Conservation (phyloP, 768 basidiomycete genomes). For the Termitomyces sp. region DNA sequence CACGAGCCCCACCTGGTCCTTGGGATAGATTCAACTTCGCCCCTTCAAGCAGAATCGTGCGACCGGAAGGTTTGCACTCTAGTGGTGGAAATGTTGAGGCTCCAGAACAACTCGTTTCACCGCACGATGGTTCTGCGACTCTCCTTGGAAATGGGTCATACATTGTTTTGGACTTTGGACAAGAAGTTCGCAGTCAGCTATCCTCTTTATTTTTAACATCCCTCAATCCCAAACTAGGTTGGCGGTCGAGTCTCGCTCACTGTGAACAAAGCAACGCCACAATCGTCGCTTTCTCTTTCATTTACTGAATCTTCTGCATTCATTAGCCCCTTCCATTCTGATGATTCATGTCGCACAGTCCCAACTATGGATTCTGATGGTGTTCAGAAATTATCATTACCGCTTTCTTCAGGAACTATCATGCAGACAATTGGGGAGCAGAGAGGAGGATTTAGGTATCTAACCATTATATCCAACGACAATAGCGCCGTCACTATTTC, state of each 20-base stretch:
- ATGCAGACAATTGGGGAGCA: slow-evolving; percentile 31
- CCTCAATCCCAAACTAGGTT: slow-evolving; percentile 16
- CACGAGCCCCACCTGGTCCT: slow-evolving; percentile 31
- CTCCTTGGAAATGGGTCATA: slow-evolving; percentile 25
- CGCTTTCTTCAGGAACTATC: slow-evolving; percentile 21
- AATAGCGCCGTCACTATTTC: slow-evolving; percentile 31
- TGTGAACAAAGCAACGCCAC: slow-evolving; percentile 18
- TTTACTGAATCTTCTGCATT: slow-evolving; percentile 47
- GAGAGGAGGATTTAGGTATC: slow-evolving; percentile 43
- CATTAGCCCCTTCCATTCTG: slow-evolving; percentile 37
- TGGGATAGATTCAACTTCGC: slow-evolving; percentile 41
- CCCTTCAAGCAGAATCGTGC: slow-evolving; percentile 24
- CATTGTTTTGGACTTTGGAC: slow-evolving; percentile 33
- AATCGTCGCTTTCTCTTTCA: slow-evolving; percentile 35
- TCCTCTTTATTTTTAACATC: background rate
- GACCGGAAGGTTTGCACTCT: slow-evolving; percentile 22
- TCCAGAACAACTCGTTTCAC: slow-evolving; percentile 20
- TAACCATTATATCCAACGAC: slow-evolving; percentile 39
- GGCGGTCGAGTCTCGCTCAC: slow-evolving; percentile 26
- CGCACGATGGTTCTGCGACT: slow-evolving; percentile 18
- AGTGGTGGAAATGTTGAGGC: slow-evolving; percentile 21
- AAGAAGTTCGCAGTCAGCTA: slow-evolving; percentile 22
- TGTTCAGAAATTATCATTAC: slow-evolving; percentile 24
- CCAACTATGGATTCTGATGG: slow-evolving; percentile 26
- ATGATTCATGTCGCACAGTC: slow-evolving; percentile 28